Evolutionary conservation across 495 filamentous ascomycete genomes (phyloP).

Genomic region (Alectoria sarmentosa): DNA sequence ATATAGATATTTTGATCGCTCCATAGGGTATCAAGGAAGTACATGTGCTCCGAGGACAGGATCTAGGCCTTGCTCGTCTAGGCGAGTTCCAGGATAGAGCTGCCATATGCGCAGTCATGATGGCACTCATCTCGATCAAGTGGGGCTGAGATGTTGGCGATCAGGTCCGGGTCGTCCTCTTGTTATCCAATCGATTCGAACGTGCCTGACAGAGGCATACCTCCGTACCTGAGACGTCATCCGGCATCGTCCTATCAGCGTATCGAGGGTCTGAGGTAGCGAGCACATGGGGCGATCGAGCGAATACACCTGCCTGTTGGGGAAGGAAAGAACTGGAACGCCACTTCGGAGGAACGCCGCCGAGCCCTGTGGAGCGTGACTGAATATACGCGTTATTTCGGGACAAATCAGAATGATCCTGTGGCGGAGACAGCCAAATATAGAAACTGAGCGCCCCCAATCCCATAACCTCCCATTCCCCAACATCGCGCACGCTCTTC

Average conservation of each 20-base stretch:
- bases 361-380: neutral
- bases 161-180: neutral
- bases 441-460: too few species aligned
- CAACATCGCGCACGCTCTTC: too few species aligned
- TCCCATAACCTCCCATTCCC: too few species aligned
- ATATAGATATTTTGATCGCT: neutral
- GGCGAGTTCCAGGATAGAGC: neutral
- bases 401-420: neutral
- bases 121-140: neutral
- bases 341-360: neutral
- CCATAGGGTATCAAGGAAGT: neutral
- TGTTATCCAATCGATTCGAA: neutral
- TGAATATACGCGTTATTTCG: neutral
- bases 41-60: neutral
- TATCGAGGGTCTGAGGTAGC: neutral
- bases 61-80: neutral
- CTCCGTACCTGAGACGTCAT: constrained; percentile 6
- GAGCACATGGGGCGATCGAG: neutral
- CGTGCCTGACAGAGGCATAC: constrained; percentile 3
- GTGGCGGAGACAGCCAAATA: too few species aligned
- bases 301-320: constrained; percentile 1
- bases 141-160: neutral
- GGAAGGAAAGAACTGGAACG: neutral
- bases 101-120: neutral
- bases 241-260: neutral